Evolutionary conservation across 208 protist genomes (phyloP), one percentile per base, ranked within the genome.

Genomic region (Trypanosoma brucei): DNA sequence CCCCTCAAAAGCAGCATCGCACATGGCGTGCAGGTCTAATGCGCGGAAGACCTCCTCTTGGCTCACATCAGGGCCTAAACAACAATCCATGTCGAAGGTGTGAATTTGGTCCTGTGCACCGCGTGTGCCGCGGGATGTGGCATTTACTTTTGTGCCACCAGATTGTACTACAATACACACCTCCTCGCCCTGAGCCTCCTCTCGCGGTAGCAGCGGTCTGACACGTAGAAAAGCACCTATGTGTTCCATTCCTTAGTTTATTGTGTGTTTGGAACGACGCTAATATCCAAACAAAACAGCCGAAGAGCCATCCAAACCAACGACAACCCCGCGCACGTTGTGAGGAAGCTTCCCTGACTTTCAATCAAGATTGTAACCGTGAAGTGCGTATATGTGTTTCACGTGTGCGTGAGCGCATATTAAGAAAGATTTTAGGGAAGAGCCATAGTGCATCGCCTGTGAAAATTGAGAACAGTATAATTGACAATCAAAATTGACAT

Each of bases 1-100:
- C 0, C 92, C 92, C n/a, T 75, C 61, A 36, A 85, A 67, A 14
- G 81, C 34, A 7, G 92, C 92, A 45, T 83, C 84, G 69, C 86
- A 93, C 67, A 87, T 76, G 1, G 63, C 58, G 2, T 55, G 49
- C 22, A 96, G 73, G 42, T 77, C 64, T 31, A 83, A 34, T 48
- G 57, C 33, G 4, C 69, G 33, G 58, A 93, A 94, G 35, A 87
- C 51, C 6, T 79, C 75, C 49, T 59, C 53, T 55, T 96, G 88
- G 8, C 65, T 70, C 33, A 78, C 77, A 33, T 59, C 51, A 33
- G 82, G 84, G 22, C 86, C 84, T 6, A 86, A 70, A 38, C 72
- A 78, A 44, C 59, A 55, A 68, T 94, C 87, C 52, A 93, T 88
- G 2, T 71, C 66, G 63, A 89, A 93, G 8, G 34, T 57, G 11